Evolutionary conservation across 306 rosid genomes (phyloP), one percentile per base, ranked within the genome.

Genomic region (Cucurbita pepo): DNA sequence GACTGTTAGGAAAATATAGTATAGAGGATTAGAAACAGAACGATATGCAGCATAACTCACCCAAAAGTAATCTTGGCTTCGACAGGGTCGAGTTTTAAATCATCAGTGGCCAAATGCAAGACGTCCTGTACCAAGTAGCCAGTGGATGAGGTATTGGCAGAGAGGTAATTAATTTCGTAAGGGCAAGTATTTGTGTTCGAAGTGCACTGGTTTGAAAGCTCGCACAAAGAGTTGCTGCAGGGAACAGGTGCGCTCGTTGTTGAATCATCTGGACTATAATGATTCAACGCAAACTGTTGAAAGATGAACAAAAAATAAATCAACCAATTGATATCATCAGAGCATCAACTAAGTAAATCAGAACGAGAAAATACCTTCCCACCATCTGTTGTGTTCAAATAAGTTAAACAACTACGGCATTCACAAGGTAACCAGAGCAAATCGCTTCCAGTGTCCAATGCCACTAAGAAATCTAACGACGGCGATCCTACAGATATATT

Each of bases 401-500:
- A 69, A 16, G 1, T 76, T 1, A 77, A 71, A 77, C 99, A 95
- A 71, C 80, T 80, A 79, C 55, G 59, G 79, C 99, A 95, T 69
- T 95, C 93, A 63, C 99, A 95, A 34, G 99, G 99, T 40, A 95
- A 70, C 99, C 97, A 95, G 83, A 91, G 83, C 78, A 89, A 80
- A 83, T 95, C 91, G 71, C 99, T 95, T 3, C 99, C 99, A 0
- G 99, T 95, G 78, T 95, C 99, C 77, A 95, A 84, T 55, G 97
- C 99, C 86, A 95, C 99, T 53, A 91, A 43, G 75, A 85, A 95
- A 6, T 85, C 85, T 67, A 82, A 64, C 11, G 76, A 75, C 13
- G 99, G 99, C 11, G 97, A 89, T 79, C 99, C 99, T 51, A 95
- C 87, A 19, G 96, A 86, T 48, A 95, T 79, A 81, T 91, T 88